A percentile compares a stretch with the other conserved stretches of the same genome.
Conservation (phyloP, 495 filamentous ascomycete genomes). For the Parachaetomium inaequale region DNA sequence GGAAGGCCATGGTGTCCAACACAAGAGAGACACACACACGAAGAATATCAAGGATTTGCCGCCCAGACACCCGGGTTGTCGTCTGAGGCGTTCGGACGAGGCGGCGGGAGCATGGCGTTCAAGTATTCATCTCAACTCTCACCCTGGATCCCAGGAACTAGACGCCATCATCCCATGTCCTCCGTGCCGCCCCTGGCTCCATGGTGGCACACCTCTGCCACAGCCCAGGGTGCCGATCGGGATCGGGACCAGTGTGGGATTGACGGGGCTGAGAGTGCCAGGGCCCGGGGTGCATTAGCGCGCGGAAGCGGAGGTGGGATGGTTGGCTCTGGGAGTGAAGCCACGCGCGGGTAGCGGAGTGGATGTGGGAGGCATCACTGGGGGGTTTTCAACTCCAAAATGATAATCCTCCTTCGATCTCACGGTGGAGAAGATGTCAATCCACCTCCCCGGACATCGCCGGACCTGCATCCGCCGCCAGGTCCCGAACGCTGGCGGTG, state of each 20-base stretch:
- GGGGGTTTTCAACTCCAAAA: neutral
- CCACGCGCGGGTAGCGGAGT: conserved; percentile 11
- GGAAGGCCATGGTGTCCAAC: conserved; percentile 21
- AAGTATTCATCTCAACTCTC: neutral
- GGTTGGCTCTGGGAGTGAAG: conserved; percentile 9
- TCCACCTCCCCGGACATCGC: neutral
- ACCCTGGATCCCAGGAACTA: neutral
- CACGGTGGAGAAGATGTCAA: neutral
- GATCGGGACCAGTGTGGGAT: conserved; percentile 28
- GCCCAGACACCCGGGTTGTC: neutral
- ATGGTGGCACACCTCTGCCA: neutral
- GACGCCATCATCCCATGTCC: no score
- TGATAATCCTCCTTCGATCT: neutral
- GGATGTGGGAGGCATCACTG: conserved; percentile 21
- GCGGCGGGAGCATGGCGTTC: neutral
- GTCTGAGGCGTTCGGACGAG: neutral
- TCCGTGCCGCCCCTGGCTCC: no score
- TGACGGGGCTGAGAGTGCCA: neutral
- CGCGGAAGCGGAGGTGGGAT: conserved; percentile 31
- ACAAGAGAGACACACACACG: no score
- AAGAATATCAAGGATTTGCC: no score
- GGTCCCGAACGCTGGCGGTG: neutral
- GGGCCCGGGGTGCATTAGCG: conserved; percentile 10
- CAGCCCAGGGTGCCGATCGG: neutral
- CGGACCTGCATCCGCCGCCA: neutral